Evolutionary conservation across 2,329 filamentous ascomycete species (phyloP).

Genomic region (Trichophyton mentagrophytes): DNA sequence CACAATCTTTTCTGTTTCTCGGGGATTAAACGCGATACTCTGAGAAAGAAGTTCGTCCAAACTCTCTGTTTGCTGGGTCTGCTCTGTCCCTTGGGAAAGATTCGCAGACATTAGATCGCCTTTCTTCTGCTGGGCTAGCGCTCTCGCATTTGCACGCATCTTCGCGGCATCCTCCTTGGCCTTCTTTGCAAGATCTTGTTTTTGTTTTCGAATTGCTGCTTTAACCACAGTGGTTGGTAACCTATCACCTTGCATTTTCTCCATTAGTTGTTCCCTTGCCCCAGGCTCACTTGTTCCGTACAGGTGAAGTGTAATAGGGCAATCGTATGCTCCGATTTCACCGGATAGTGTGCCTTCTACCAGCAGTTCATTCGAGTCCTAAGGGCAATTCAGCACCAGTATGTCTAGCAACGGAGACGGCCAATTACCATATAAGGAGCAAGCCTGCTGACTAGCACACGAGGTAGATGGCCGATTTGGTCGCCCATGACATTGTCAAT

Average conservation of each 20-base stretch:
- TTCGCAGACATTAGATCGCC: constrained; percentile 24
- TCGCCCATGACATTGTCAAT: constrained; percentile 61
- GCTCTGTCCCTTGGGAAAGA: constrained; percentile 21
- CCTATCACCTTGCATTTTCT: constrained; percentile 50
- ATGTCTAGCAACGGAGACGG: neutral
- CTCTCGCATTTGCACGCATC: constrained; percentile 18
- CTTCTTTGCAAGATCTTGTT: constrained; percentile 43
- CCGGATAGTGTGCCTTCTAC: constrained; percentile 60
- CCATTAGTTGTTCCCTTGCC: constrained; percentile 44
- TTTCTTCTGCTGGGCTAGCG: constrained; percentile 11
- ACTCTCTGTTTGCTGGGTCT: constrained; percentile 7
- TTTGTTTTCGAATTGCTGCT: constrained; percentile 43
- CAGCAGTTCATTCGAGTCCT: constrained; percentile 46
- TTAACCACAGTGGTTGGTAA: constrained; percentile 44
- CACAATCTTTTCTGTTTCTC: constrained; percentile 50
- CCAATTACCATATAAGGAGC: constrained; percentile 53
- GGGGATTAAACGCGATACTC: constrained; percentile 55
- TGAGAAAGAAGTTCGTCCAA: constrained; percentile 53
- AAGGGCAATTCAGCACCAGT: constrained; percentile 12
- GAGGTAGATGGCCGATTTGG: constrained; percentile 70
- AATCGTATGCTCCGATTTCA: constrained; percentile 54
- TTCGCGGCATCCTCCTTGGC: constrained; percentile 28
- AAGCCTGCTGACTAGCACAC: constrained; percentile 54
- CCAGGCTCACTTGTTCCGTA: constrained; percentile 52
- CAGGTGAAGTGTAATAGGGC: constrained; percentile 55